Percentiles rank a stretch among this genome's conserved stretches.
Conservation (phyloP, 2,329 filamentous ascomycete species). For the Fusarium lateritium region DNA sequence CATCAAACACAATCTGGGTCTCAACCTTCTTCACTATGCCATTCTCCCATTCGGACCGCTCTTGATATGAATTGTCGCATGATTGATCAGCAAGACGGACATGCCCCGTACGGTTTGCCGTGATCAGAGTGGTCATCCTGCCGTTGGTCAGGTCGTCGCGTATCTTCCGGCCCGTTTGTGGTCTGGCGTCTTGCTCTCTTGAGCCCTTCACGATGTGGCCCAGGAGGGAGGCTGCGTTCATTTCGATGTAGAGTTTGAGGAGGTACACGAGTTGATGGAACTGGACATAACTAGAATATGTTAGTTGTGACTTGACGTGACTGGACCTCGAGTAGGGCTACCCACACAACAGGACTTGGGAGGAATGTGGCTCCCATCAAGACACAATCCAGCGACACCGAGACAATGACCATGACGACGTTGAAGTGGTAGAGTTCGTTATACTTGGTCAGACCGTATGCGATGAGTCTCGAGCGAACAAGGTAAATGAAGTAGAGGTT, state of each 20-base stretch:
- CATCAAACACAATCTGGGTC: slow-evolving; percentile 23
- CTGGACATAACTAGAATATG: slow-evolving; percentile 23
- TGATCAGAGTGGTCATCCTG: slow-evolving; percentile 32
- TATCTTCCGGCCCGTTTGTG: background rate
- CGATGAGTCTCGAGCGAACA: slow-evolving; percentile 28
- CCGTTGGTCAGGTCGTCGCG: slow-evolving; percentile 16
- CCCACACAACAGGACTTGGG: slow-evolving; percentile 35
- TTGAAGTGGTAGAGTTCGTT: slow-evolving; percentile 32
- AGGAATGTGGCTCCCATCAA: slow-evolving; percentile 39
- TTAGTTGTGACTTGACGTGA: background rate
- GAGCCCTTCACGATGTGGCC: slow-evolving; percentile 37
- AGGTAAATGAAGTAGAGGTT: slow-evolving; percentile 41
- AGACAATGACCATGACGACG: slow-evolving; percentile 28
- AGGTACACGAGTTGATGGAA: slow-evolving; percentile 39
- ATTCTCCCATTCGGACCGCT: slow-evolving; percentile 14
- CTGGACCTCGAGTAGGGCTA: background rate
- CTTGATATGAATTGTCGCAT: background rate
- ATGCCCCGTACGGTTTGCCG: slow-evolving; percentile 27
- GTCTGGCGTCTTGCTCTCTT: slow-evolving; percentile 1
- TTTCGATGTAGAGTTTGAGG: slow-evolving; percentile 39
- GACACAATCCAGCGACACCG: slow-evolving; percentile 31
- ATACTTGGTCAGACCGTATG: slow-evolving; percentile 33
- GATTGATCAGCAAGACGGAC: slow-evolving; percentile 29
- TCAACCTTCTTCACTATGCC: slow-evolving; percentile 33
- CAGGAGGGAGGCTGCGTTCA: slow-evolving; percentile 27